Evolutionary conservation across 2,329 filamentous ascomycete species (phyloP).

Genomic region (Aspergillus costaricaensis): DNA sequence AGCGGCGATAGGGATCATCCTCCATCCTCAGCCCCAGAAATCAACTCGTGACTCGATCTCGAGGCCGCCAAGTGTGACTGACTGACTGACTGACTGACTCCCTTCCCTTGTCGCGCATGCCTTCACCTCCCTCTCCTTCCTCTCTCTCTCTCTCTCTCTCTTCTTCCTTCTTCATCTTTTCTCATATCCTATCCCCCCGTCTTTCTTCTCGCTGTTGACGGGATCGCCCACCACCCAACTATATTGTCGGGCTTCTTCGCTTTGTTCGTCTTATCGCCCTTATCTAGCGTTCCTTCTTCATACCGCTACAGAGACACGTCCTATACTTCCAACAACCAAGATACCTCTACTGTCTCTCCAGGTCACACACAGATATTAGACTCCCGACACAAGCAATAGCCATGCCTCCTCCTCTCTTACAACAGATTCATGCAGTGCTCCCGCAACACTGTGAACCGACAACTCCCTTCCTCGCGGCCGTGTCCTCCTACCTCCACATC

Average conservation of each 20-base stretch:
- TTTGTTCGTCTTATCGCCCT: constrained; percentile 1
- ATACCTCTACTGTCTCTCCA: neutral
- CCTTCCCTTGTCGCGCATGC: neutral
- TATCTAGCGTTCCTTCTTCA: constrained; percentile 10
- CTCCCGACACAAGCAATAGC: constrained; percentile 7
- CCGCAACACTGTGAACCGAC: constrained; percentile 63
- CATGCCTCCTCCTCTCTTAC: constrained; percentile 36
- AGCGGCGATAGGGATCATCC: constrained; percentile 9
- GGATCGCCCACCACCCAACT: neutral
- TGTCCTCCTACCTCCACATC: constrained; percentile 62
- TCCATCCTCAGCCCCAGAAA: neutral
- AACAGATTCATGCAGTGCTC: constrained; percentile 39
- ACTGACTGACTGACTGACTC: constrained; percentile 25
- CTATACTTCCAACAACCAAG: neutral
- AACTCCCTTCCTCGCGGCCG: constrained; percentile 56
- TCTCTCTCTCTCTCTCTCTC: neutral
- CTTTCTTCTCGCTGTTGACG: neutral
- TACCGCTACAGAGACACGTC: neutral
- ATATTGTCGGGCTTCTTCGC: neutral
- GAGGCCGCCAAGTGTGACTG: constrained; percentile 18
- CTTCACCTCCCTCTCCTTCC: neutral
- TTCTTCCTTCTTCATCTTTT: neutral
- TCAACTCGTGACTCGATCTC: constrained; percentile 13
- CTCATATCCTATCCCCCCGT: neutral
- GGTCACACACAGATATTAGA: neutral